Conservation (phyloP, 345 rosid genomes). For the Punica granatum region DNA sequence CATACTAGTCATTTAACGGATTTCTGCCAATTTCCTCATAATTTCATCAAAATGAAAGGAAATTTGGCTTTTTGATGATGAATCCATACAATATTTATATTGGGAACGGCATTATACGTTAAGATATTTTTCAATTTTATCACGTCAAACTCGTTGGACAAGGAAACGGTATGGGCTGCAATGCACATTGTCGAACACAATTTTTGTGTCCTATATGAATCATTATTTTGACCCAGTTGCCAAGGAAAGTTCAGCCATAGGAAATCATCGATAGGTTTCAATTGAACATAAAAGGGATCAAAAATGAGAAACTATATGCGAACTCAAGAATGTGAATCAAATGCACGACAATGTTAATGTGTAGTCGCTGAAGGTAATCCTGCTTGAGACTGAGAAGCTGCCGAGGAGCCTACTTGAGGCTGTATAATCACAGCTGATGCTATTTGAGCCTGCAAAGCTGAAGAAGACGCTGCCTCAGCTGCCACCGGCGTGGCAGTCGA, state of each 20-base stretch:
- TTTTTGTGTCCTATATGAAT: not conserved
- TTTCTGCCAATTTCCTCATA: too few relatives aligned
- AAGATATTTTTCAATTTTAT: not conserved
- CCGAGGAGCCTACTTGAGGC: constrained; percentile 2
- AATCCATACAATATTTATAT: too few relatives aligned
- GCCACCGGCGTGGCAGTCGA: constrained; percentile 32
- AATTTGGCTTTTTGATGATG: too few relatives aligned
- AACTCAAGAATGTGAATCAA: not conserved
- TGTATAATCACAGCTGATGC: not conserved
- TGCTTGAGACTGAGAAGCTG: constrained; percentile 4
- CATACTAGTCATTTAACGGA: too few relatives aligned
- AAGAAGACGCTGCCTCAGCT: constrained; percentile 22
- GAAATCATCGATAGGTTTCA: not conserved
- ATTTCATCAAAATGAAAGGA: too few relatives aligned
- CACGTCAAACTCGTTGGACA: not conserved
- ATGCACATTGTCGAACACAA: not conserved
- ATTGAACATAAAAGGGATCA: not conserved
- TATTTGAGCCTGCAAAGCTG: constrained; percentile 16
- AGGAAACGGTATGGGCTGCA: not conserved
- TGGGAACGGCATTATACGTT: too few relatives aligned
- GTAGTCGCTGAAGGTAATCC: constrained; percentile 1
- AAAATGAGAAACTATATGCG: not conserved
- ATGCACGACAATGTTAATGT: constrained; percentile 11
- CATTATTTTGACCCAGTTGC: not conserved
- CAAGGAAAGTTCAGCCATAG: not conserved